Conservation (phyloP, 2,329 filamentous ascomycete genomes). For the Cercospora sp. region DNA sequence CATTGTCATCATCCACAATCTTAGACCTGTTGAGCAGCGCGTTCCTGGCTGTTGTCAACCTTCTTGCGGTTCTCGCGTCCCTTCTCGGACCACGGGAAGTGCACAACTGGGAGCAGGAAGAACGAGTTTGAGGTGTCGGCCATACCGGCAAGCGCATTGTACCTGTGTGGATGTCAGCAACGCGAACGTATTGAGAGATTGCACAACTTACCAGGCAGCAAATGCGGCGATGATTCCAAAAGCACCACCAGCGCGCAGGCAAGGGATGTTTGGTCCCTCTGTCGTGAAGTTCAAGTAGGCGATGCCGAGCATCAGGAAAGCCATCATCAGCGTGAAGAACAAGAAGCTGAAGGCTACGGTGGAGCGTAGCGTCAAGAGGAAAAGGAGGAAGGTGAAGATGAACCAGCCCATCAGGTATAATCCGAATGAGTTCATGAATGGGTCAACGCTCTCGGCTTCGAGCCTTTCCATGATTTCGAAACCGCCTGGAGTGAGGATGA, state of each 20-base stretch:
- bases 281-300: slow-evolving; percentile 52
- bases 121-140: slow-evolving; percentile 66
- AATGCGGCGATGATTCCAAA: slow-evolving; percentile 57
- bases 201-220: slow-evolving; percentile 46
- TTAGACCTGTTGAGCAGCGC: slow-evolving; percentile 32
- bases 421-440: slow-evolving; percentile 56
- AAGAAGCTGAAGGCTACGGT: slow-evolving; percentile 60
- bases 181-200: background rate
- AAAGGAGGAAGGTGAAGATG: slow-evolving; percentile 58
- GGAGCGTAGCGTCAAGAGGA: slow-evolving; percentile 56
- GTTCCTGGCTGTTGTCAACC: slow-evolving; percentile 46
- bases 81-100: slow-evolving; percentile 92
- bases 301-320: slow-evolving; percentile 59
- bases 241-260: slow-evolving; percentile 55
- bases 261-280: slow-evolving; percentile 42
- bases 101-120: slow-evolving; percentile 87
- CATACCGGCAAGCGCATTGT: slow-evolving; percentile 57
- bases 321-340: slow-evolving; percentile 59
- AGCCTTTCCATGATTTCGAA: slow-evolving; percentile 52
- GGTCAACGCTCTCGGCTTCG: slow-evolving; percentile 39
- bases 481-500: slow-evolving; percentile 57
- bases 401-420: slow-evolving; percentile 62
- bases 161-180: slow-evolving; percentile 32
- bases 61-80: slow-evolving; percentile 59
- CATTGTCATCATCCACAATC: background rate